Conservation (phyloP, 192 early-diverging fungal genomes). For the Entomortierella beljakovae region DNA sequence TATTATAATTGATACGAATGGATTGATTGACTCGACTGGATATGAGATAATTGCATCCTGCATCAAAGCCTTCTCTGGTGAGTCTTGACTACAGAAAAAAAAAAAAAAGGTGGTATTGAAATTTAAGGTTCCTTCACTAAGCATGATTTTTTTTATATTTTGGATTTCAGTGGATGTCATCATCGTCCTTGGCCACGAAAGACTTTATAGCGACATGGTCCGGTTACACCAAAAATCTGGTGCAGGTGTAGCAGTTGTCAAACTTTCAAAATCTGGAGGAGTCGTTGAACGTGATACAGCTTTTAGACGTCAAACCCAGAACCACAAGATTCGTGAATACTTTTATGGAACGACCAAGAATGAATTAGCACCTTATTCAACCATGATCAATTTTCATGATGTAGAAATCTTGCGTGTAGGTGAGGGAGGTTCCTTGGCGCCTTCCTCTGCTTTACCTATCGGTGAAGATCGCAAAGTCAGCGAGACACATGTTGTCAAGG, state of each 20-base stretch:
- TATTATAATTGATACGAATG: constrained; percentile 86
- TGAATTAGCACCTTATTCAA: constrained; percentile 87
- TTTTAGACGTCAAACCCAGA: constrained; percentile 76
- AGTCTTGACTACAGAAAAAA: neutral
- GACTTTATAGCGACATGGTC: constrained; percentile 87
- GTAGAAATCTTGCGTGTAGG: constrained; percentile 82
- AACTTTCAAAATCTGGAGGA: constrained; percentile 93
- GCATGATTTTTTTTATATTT: neutral
- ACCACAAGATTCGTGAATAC: constrained; percentile 87
- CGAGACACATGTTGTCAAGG: constrained; percentile 83
- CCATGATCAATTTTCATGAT: constrained; percentile 83
- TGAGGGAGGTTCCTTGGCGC: constrained; percentile 81
- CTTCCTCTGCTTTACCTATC: constrained; percentile 91
- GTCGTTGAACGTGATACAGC: constrained; percentile 88
- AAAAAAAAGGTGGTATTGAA: neutral
- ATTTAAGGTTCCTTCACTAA: neutral
- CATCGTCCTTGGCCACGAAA: constrained; percentile 92
- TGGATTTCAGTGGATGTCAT: constrained; percentile 80
- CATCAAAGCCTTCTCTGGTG: constrained; percentile 77
- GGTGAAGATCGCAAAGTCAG: constrained; percentile 83
- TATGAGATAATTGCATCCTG: constrained; percentile 82
- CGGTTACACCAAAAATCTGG: constrained; percentile 62
- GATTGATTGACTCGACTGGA: constrained; percentile 80
- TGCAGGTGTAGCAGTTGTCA: constrained; percentile 79
- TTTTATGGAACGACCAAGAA: constrained; percentile 90